Evolutionary conservation across 306 rosid species (phyloP).

Genomic region (Cyclanthera cordifolia): DNA sequence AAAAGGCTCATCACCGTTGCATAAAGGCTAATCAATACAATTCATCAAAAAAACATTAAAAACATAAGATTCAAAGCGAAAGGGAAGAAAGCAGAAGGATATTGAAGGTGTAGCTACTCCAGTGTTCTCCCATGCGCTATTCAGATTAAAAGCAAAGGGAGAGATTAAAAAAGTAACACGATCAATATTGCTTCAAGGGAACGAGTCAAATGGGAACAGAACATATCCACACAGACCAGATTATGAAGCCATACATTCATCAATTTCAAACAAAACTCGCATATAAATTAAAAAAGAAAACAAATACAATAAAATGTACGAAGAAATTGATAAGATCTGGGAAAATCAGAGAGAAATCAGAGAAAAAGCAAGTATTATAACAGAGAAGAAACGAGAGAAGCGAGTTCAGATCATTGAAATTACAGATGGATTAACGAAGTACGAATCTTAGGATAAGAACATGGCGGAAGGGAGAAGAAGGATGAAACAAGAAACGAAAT

Average conservation of each 20-base stretch:
- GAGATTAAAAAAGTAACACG: slow-evolving; percentile 35
- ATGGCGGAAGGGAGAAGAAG: no score
- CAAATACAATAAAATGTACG: no score
- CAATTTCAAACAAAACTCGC: background rate
- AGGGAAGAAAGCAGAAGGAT: background rate
- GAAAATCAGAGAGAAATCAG: background rate
- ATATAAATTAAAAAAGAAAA: background rate
- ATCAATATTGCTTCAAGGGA: slow-evolving; percentile 84
- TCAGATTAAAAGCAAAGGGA: slow-evolving; percentile 8
- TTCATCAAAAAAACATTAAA: background rate
- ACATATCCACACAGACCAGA: slow-evolving; percentile 75
- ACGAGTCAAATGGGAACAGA: slow-evolving; percentile 76
- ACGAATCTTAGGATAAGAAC: no score
- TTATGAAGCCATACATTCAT: slow-evolving; percentile 37
- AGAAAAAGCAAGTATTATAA: no score
- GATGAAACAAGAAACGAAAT: no score
- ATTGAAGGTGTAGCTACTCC: slow-evolving; percentile 35
- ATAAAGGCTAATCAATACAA: rapidly evolving
- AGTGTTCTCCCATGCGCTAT: slow-evolving; percentile 20
- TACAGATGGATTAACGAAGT: no score
- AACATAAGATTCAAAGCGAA: background rate
- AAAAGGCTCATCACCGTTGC: slow-evolving; percentile 52
- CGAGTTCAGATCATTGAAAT: no score
- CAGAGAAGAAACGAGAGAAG: no score
- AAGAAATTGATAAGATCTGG: background rate